Percentiles rank a stretch among this genome's conserved stretches.
phyloP scores from a whole-genome alignment of 106 monocot species.

The Apostasia shenzhenica region DNA sequence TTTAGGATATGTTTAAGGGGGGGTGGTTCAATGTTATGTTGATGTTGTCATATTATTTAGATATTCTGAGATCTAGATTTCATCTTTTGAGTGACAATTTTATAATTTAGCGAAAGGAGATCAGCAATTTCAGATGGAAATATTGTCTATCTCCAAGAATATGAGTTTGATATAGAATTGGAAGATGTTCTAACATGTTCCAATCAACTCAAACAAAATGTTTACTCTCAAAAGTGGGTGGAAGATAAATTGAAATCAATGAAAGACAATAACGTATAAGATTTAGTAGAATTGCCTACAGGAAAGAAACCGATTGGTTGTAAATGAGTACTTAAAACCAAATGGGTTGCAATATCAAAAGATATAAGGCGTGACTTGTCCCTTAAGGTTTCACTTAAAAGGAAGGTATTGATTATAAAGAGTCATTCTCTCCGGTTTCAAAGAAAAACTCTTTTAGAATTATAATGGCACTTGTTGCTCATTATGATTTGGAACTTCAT shows the following conservation, averaged over 20 bases:
- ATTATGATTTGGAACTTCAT: not conserved
- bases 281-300: not conserved
- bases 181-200: not conserved
- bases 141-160: not conserved
- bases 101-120: not conserved
- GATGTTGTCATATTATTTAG: no score
- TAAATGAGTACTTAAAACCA: slow-evolving; percentile 1
- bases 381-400: slow-evolving; percentile 1
- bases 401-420: not conserved
- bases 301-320: not conserved
- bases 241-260: not conserved
- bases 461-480: not conserved
- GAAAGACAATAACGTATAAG: not conserved
- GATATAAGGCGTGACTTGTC: slow-evolving; percentile 3
- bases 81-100: no score
- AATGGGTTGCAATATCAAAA: not conserved
- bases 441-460: slow-evolving; percentile 1
- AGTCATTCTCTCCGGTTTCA: slow-evolving; percentile 2
- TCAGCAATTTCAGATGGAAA: not conserved
- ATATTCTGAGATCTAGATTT: no score
- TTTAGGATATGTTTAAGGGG: no score
- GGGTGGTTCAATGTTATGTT: no score
- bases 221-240: not conserved
- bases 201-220: not conserved
- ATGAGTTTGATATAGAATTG: not conserved